These are phyloP conservation scores for Penicillium expansum DNA, from an alignment of 2,329 filamentous ascomycete genomes.

Conservation along the genomic window DNA sequence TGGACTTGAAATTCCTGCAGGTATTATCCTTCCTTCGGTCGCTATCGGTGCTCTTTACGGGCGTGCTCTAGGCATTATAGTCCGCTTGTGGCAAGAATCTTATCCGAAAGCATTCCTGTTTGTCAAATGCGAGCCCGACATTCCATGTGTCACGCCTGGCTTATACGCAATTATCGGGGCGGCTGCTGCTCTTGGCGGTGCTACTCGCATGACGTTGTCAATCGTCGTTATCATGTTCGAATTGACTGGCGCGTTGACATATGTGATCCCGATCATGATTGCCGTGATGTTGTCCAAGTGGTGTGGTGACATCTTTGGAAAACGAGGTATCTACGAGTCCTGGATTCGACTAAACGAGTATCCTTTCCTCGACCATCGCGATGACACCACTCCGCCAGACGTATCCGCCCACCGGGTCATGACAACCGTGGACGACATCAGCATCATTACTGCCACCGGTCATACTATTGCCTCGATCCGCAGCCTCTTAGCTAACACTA, in stretches of 20 bases:
- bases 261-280: constrained; percentile 98
- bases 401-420: constrained; percentile 84
- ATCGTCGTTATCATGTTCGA: constrained; percentile 99
- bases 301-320: constrained; percentile 93
- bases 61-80: constrained; percentile 80
- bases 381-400: constrained; percentile 75
- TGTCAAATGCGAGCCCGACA: constrained; percentile 75
- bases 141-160: constrained; percentile 85
- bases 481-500: constrained; percentile 67
- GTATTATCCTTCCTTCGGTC: constrained; percentile 94
- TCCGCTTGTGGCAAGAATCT: constrained; percentile 81
- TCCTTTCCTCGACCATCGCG: constrained; percentile 88
- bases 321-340: constrained; percentile 90
- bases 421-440: constrained; percentile 87
- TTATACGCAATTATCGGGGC: constrained; percentile 97
- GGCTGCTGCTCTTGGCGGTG: constrained; percentile 87
- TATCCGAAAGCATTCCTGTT: constrained; percentile 78
- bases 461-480: constrained; percentile 79
- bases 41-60: constrained; percentile 90
- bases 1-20: constrained; percentile 88
- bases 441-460: constrained; percentile 79
- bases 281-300: constrained; percentile 98
- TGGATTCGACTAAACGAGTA: constrained; percentile 98
- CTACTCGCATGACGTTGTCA: constrained; percentile 94
- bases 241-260: constrained; percentile 90